Percentiles rank a stretch among this genome's conserved stretches.
Conservation (phyloP, 192 early-diverging fungal genomes). For the Coemansia sp. region DNA sequence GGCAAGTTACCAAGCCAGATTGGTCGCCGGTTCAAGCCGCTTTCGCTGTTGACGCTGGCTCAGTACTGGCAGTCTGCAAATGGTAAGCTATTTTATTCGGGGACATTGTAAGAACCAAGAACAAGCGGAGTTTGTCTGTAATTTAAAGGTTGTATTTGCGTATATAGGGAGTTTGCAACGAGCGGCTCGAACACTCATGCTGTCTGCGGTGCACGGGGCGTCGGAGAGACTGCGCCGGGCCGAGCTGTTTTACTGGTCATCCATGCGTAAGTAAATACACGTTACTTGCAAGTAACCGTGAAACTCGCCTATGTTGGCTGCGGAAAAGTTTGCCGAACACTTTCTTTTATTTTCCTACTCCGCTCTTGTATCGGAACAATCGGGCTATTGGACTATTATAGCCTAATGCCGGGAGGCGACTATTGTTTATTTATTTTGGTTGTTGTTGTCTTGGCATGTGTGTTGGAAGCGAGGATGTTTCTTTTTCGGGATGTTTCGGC, state of each 20-base stretch:
- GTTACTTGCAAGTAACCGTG: background rate
- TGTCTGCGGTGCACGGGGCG: constrained; percentile 45
- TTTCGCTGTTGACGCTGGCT: constrained; percentile 39
- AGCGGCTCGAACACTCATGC: constrained; percentile 50
- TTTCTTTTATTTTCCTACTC: background rate
- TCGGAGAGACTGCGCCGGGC: constrained; percentile 40
- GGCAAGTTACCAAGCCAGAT: constrained; percentile 37
- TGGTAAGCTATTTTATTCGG: constrained; percentile 14
- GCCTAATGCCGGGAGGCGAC: constrained; percentile 4
- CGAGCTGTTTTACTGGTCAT: constrained; percentile 52
- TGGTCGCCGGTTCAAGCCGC: constrained; percentile 38
- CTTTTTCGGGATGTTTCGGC: too few relatives aligned
- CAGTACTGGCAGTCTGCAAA: constrained; percentile 47
- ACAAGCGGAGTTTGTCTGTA: too few relatives aligned
- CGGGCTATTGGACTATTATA: constrained; percentile 7
- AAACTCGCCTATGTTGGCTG: background rate
- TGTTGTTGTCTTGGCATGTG: constrained; percentile 3
- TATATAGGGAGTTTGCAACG: constrained; percentile 46
- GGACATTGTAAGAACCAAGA: too few relatives aligned
- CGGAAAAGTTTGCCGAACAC: background rate
- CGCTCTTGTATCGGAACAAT: background rate
- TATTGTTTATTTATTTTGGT: constrained; percentile 1
- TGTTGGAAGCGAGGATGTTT: too few relatives aligned
- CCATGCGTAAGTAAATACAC: constrained; percentile 36
- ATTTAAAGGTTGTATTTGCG: background rate